Evolutionary conservation across 371 early-diverging fungal genomes (phyloP).

Genomic region (Mycotypha africana): DNA sequence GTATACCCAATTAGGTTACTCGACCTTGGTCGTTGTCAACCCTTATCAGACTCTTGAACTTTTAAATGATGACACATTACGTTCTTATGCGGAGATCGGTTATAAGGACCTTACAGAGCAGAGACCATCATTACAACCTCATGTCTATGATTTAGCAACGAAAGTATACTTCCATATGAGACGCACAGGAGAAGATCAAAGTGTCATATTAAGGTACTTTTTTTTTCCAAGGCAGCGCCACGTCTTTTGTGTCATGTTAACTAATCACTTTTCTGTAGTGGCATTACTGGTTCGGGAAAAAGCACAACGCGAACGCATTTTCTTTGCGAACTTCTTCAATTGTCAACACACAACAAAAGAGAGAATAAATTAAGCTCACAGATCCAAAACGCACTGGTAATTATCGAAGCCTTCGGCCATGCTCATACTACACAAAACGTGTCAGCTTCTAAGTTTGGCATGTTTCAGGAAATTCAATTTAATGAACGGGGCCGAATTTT

Average conservation of each 20-base stretch:
- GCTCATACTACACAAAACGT: constrained; percentile 62
- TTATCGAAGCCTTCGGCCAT: constrained; percentile 78
- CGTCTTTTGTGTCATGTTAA: neutral
- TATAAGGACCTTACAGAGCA: constrained; percentile 29
- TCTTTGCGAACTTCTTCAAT: constrained; percentile 58
- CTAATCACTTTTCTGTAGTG: constrained; percentile 37
- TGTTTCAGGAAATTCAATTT: constrained; percentile 86
- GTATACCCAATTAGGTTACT: constrained; percentile 53
- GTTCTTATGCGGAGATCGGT: constrained; percentile 40
- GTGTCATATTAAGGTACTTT: constrained; percentile 59
- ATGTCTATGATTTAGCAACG: constrained; percentile 53
- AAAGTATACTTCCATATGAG: constrained; percentile 69
- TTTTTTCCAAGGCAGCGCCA: no score
- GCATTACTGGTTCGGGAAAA: constrained; percentile 84
- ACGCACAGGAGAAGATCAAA: constrained; percentile 74
- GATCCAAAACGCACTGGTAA: constrained; percentile 58
- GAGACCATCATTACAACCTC: constrained; percentile 29
- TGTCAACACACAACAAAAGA: constrained; percentile 68
- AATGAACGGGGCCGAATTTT: constrained; percentile 78
- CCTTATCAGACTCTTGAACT: constrained; percentile 41
- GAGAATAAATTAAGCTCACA: constrained; percentile 69
- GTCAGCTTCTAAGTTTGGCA: constrained; percentile 72
- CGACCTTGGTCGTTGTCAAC: constrained; percentile 50
- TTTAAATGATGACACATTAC: constrained; percentile 40
- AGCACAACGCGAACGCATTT: constrained; percentile 62